phyloP scores from a whole-genome alignment of 306 rosid genomes.

The Calophaca sinica region DNA sequence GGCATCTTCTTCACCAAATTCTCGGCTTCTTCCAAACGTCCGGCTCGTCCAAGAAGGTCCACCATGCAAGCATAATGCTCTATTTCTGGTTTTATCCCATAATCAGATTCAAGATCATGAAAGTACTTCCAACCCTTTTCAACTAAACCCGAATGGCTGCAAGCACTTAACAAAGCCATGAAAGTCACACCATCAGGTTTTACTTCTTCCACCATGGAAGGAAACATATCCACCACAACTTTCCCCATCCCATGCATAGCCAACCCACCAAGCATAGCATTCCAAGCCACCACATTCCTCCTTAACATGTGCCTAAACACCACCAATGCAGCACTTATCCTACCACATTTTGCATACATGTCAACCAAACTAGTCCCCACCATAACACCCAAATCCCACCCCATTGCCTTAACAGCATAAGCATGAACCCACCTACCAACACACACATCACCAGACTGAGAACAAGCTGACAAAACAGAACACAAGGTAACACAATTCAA shows the following conservation, averaged over 20 bases:
- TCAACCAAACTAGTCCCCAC: conserved; percentile 74
- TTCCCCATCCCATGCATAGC: conserved; percentile 77
- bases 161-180: conserved; percentile 71
- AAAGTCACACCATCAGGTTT: conserved; percentile 77
- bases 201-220: conserved; percentile 61
- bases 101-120: conserved; percentile 55
- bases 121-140: conserved; percentile 66
- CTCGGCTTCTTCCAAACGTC: conserved; percentile 67
- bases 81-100: conserved; percentile 54
- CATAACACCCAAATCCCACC: conserved; percentile 56
- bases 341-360: conserved; percentile 82
- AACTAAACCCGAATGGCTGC: conserved; percentile 78
- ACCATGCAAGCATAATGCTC: conserved; percentile 85
- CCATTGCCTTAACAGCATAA: conserved; percentile 65
- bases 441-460: conserved; percentile 62
- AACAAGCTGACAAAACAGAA: conserved; percentile 66
- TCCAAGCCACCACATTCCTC: conserved; percentile 79
- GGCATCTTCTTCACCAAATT: conserved; percentile 61
- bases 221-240: conserved; percentile 56
- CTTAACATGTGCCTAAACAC: conserved; percentile 55
- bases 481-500: conserved; percentile 68
- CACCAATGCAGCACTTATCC: conserved; percentile 53
- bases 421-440: conserved; percentile 74
- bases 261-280: conserved; percentile 76
- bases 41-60: conserved; percentile 77